Base-by-base conservation (phyloP, 2,329 filamentous ascomycete species). In the Sphaerulina populicola region DNA sequence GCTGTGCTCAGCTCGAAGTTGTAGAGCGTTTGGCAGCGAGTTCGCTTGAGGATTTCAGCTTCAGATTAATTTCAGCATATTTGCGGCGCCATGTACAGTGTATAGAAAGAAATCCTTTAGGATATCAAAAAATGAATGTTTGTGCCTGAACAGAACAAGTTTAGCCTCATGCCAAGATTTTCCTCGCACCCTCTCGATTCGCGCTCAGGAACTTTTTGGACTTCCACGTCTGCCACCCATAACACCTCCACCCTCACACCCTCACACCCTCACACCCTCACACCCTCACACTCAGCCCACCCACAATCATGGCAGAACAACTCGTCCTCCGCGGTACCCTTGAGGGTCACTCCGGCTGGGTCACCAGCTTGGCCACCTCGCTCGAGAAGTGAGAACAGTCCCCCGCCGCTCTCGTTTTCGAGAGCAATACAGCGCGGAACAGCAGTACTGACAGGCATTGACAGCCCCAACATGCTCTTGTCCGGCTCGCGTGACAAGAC, bases 391-490 rank as follows among this genome's bases (percentile, higher is more conserved):
- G 44, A 57, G 52, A 23, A 47, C 33, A 14, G 18, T 40, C 31
- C 15, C 15, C 31, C 41, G 33, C 38, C 23, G 23, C 23, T 27
- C 6, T 27, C 23, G 6, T 27, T 27, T 27, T 27, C 6, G 23
- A 27, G 5, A 27, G 31, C 51, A 51, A 84, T 72, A 49, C 58
- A 42, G 44, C 52, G 8, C 18, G 12, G 27, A 12, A 52, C 36
- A 37, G 39, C 18, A 41, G 23, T 18, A 52, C 42, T 53, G 38
- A 54, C 44, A 49, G 41, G 18, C 15, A 21, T 45, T 47, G 29
- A 30, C 70, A 83, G 88, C 86, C 93, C 93, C 72, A 97, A 98
- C 83, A 97, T 98, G 91, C 90, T 98, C 74, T 84, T 98, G 69
- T 98, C 93, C 66, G 91, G 81, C 71, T 88, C 83, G 73, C 89